Evolutionary conservation across 495 filamentous ascomycete genomes (phyloP), one percentile per base, ranked within the genome.

Genomic region (Ascodesmis nigricans): DNA sequence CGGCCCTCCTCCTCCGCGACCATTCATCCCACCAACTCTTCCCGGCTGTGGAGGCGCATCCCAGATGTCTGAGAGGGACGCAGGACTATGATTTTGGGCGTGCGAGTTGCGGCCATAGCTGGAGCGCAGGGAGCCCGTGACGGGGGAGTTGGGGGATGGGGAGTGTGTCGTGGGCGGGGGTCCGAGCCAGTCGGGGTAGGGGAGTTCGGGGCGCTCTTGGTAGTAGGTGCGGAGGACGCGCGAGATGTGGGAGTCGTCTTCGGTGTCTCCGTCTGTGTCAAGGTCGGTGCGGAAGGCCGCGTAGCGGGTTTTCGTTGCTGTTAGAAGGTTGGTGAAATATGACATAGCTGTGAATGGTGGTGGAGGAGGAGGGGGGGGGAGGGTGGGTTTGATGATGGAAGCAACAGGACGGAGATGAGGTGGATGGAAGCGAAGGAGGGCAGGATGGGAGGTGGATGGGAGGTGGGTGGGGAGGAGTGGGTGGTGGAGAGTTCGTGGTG

Each of bases 211-310:
- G 46, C 87, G 90, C 52, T 95, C 87, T 22, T 59, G 69, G 60
- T 97, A 97, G 63, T 95, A 91, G 37, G 71, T 75, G 33, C 87
- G 76, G 11, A 97, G 71, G 9, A 91, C 83, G 51, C 83, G 76
- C 57, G 78, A 84, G 51, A 97, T 73, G 58, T 92, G 81, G 1
- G 81, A 83, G 60, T 87, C 76, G 58, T 92, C 82, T 58, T 90
- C 81, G 38, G 80, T 87, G 49, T 93, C 83, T 41, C 77, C 78
- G 58, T 91, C 83, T 37, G 71, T 65, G 53, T 90, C 83, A 47
- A 42, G 37, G 23, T 41, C 43, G 5, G 38, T 44, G 4, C 48
- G 48, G 24, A 52, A 40, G 11, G 44, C 36, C 26, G 47, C 40
- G 38, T 48, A 48, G 35, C 49, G 48, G n/a, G 48, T 39, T 36